phyloP scores from a whole-genome alignment of 176 grass and related monocot genomes.

The Bonia amplexicaulis region DNA sequence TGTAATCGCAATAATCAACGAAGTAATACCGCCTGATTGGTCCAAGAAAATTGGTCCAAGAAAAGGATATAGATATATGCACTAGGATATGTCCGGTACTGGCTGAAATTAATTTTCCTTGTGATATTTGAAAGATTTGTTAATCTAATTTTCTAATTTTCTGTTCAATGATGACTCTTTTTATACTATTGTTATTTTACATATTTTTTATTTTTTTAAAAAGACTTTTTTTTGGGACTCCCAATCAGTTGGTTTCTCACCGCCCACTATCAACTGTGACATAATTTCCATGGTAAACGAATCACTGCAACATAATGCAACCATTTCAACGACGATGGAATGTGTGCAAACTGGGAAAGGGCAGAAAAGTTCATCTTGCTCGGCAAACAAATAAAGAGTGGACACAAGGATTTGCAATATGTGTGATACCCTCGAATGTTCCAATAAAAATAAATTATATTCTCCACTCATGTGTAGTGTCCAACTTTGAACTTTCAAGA shows the following conservation, averaged over 20 bases:
- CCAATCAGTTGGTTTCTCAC: background rate
- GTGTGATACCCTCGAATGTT: background rate
- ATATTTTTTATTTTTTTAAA: background rate
- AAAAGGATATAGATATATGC: too few relatives aligned
- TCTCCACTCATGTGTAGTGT: background rate
- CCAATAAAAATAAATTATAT: background rate
- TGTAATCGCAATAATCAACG: background rate
- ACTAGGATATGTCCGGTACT: too few relatives aligned
- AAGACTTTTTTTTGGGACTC: background rate
- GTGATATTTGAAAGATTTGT: background rate
- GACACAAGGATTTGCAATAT: slow-evolving; percentile 15
- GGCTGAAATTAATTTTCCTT: background rate
- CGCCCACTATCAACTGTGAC: background rate
- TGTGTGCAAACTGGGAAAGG: background rate
- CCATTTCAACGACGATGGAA: background rate
- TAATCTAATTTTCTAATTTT: background rate
- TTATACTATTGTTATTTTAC: background rate
- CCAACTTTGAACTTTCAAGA: background rate
- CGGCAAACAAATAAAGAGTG: background rate
- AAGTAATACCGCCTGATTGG: background rate
- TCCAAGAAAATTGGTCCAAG: too few relatives aligned
- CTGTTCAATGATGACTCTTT: background rate
- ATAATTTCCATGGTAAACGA: background rate
- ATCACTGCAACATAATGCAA: background rate
- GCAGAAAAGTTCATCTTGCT: background rate